These are phyloP conservation scores for Tulasnella sp. DNA, from an alignment of 768 basidiomycete species.

Conservation along the genomic window DNA sequence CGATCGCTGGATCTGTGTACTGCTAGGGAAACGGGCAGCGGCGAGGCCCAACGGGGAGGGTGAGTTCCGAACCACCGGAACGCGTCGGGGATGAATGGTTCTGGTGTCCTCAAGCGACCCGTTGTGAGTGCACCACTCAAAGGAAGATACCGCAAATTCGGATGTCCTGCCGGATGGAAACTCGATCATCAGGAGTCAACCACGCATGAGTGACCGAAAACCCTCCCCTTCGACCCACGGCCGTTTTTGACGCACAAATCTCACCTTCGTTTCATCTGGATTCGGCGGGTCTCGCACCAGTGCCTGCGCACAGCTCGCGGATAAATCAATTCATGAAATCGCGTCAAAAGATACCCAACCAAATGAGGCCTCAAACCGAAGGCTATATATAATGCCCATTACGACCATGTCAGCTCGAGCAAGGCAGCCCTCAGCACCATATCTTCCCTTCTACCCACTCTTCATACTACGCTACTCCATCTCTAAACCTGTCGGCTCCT, in stretches of 20 bases:
- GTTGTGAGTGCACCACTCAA: background rate
- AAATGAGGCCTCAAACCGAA: background rate
- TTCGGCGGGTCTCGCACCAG: constrained; percentile 1
- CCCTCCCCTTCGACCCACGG: background rate
- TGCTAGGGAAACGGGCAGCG: background rate
- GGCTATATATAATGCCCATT: background rate
- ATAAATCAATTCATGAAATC: background rate
- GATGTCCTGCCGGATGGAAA: background rate
- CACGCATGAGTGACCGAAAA: background rate
- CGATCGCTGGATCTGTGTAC: background rate
- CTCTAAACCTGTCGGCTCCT: background rate
- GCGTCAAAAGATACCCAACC: constrained; percentile 1
- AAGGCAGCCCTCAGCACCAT: background rate
- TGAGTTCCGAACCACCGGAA: background rate
- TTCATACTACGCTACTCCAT: background rate
- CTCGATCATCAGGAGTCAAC: background rate
- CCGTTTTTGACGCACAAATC: background rate
- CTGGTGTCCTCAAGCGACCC: constrained; percentile 1
- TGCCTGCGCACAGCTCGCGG: background rate
- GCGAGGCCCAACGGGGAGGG: background rate
- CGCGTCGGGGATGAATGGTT: background rate
- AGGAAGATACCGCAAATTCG: background rate
- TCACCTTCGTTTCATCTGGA: constrained; percentile 4
- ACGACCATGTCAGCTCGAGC: background rate
- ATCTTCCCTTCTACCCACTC: background rate